Percentiles rank a stretch among this genome's conserved stretches.
phyloP scores from a whole-genome alignment of 208 protist species.

The Trypanosoma theileri region DNA sequence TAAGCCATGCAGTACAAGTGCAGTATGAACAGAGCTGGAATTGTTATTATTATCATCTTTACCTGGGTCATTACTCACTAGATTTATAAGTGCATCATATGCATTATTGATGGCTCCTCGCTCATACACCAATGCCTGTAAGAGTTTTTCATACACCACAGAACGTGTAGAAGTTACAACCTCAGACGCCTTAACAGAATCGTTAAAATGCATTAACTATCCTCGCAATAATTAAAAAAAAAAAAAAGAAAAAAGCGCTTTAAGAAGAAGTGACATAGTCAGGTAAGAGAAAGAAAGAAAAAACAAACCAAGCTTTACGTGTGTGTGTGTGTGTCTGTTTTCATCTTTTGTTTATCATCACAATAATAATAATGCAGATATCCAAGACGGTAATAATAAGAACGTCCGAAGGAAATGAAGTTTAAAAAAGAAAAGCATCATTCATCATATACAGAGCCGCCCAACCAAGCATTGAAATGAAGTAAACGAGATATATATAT shows the following conservation, averaged over 20 bases:
- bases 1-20: slow-evolving; percentile 4
- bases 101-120: slow-evolving; percentile 8
- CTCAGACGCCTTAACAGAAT: background rate
- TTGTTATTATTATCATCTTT: background rate
- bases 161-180: background rate
- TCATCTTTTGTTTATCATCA: background rate
- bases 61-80: background rate
- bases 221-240: slow-evolving; percentile 30
- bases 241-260: slow-evolving; percentile 20
- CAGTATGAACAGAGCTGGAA: background rate
- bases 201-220: too few species aligned
- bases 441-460: background rate
- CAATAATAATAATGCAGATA: too few species aligned
- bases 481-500: slow-evolving; percentile 4
- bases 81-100: slow-evolving; percentile 7
- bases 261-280: background rate
- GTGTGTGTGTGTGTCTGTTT: slow-evolving; percentile 2
- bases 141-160: slow-evolving; percentile 5
- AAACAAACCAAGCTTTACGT: slow-evolving; percentile 6
- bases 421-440: background rate
- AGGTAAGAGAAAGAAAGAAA: slow-evolving; percentile 13
- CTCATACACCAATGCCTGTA: slow-evolving; percentile 9
- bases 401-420: too few species aligned
- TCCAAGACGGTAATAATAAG: too few species aligned
- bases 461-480: too few species aligned